These are phyloP conservation scores for Cyclospora cayetanensis DNA, from an alignment of 169 alveolate species.

Conservation along the genomic window DNA sequence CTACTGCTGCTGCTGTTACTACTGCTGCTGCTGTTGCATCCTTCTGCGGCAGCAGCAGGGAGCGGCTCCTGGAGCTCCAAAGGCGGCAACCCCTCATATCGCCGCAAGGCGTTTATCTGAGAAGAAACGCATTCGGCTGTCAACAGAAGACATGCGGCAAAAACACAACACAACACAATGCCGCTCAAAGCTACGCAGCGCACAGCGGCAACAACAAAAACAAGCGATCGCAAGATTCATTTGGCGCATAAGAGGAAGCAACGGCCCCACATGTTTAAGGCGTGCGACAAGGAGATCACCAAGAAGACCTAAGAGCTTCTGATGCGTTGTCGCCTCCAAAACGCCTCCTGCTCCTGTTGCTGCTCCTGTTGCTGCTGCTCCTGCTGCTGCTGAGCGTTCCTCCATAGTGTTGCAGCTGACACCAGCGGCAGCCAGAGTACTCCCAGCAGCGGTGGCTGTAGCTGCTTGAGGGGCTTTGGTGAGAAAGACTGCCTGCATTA, in stretches of 20 bases:
- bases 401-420: background rate
- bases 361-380: background rate
- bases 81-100: background rate
- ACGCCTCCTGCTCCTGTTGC: background rate
- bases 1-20: background rate
- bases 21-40: background rate
- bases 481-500: slow-evolving; percentile 28
- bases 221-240: too few relatives aligned
- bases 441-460: background rate
- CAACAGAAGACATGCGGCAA: too few relatives aligned
- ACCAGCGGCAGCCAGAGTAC: background rate
- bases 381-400: background rate
- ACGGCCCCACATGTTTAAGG: background rate
- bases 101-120: too few relatives aligned
- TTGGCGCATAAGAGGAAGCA: background rate
- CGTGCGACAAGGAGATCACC: background rate
- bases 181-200: background rate
- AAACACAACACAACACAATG: background rate
- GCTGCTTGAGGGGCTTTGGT: background rate
- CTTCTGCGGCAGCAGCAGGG: background rate
- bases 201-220: background rate
- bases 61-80: background rate
- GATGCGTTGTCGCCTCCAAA: background rate
- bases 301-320: background rate
- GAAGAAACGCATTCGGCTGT: too few relatives aligned